phyloP scores from a whole-genome alignment of 2,329 filamentous ascomycete species.

The Phoma sp. region DNA sequence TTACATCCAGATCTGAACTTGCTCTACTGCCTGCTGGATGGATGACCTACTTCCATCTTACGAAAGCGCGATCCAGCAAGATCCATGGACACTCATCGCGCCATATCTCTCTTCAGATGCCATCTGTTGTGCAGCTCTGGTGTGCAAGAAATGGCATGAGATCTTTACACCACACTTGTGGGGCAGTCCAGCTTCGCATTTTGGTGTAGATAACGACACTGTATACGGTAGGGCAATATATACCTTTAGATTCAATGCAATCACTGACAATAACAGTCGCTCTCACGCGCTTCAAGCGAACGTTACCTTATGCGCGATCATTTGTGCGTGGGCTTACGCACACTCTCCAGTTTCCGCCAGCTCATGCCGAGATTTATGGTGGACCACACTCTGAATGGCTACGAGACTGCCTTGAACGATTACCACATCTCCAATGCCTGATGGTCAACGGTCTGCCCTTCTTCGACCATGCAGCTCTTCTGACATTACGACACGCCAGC shows the following conservation, averaged over 20 bases:
- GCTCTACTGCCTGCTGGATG: slow-evolving; percentile 46
- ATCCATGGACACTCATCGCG: slow-evolving; percentile 64
- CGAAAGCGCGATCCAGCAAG: slow-evolving; percentile 61
- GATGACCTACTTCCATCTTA: slow-evolving; percentile 68
- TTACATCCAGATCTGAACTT: background rate
- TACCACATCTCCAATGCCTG: slow-evolving; percentile 66
- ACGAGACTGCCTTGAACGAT: slow-evolving; percentile 63
- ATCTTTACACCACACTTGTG: slow-evolving; percentile 67
- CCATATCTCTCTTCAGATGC: slow-evolving; percentile 64
- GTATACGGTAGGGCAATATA: slow-evolving; percentile 58
- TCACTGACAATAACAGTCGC: slow-evolving; percentile 54
- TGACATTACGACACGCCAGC: slow-evolving; percentile 54
- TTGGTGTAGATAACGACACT: slow-evolving; percentile 65
- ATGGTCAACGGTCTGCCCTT: slow-evolving; percentile 67
- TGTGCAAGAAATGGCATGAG: slow-evolving; percentile 64
- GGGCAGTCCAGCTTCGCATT: slow-evolving; percentile 69
- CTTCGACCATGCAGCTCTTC: slow-evolving; percentile 67
- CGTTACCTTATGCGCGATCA: slow-evolving; percentile 61
- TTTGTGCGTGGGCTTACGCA: slow-evolving; percentile 65
- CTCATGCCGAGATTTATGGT: slow-evolving; percentile 67
- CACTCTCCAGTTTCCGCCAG: slow-evolving; percentile 67
- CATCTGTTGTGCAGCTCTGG: slow-evolving; percentile 63
- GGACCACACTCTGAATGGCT: slow-evolving; percentile 67
- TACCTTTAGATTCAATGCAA: background rate
- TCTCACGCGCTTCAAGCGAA: slow-evolving; percentile 65